phyloP scores from a whole-genome alignment of 352 stramenopile species.

The Bremia lactucae region DNA sequence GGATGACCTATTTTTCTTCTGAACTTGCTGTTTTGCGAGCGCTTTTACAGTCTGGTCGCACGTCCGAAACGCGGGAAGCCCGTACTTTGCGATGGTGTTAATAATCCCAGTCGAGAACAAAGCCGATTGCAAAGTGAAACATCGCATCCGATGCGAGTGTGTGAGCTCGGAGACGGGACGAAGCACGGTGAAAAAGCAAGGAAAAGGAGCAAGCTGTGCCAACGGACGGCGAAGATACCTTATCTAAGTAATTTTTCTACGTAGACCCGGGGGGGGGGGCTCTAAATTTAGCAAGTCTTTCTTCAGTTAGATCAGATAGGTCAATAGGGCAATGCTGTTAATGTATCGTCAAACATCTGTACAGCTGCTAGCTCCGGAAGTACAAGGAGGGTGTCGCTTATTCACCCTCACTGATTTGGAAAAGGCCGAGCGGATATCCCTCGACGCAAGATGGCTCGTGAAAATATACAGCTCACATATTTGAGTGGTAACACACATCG shows the following conservation, averaged over 20 bases:
- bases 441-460: background rate
- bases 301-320: constrained; percentile 1
- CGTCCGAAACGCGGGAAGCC: constrained; percentile 11
- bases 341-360: background rate
- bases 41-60: constrained; percentile 24
- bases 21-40: background rate
- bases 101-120: too few species aligned
- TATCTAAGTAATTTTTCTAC: constrained; percentile 5
- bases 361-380: background rate
- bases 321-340: background rate
- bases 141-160: background rate
- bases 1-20: constrained; percentile 12
- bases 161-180: constrained; percentile 18
- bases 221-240: constrained; percentile 10
- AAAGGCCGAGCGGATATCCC: background rate
- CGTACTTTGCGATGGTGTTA: constrained; percentile 16
- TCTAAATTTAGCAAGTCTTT: constrained; percentile 1
- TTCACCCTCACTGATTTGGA: background rate
- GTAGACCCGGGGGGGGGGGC: background rate
- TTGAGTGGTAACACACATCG: background rate
- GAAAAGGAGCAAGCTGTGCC: constrained; percentile 22
- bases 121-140: constrained; percentile 18
- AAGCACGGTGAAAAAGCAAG: constrained; percentile 21
- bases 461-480: background rate
- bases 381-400: background rate